A percentile compares a stretch with the other conserved stretches of the same genome.
These are phyloP conservation scores for Cytospora paraplurivora DNA, from an alignment of 2,329 filamentous ascomycete species.

Conservation along the genomic window DNA sequence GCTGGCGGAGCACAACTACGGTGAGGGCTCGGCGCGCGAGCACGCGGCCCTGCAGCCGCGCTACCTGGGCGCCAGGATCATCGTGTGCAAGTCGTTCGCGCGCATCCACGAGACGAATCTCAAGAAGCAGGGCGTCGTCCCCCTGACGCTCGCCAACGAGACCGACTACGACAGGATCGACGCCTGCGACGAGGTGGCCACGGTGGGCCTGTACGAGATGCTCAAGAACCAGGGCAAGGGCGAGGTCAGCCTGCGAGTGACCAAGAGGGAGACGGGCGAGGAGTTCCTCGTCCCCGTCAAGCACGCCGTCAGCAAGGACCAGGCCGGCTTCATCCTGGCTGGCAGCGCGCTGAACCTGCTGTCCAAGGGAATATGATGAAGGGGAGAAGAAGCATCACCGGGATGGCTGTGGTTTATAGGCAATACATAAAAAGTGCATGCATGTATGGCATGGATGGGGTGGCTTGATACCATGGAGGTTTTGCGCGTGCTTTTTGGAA, in stretches of 20 bases:
- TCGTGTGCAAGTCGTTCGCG: conserved; percentile 80
- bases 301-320: conserved; percentile 86
- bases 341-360: conserved; percentile 92
- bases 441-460: not conserved
- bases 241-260: conserved; percentile 68
- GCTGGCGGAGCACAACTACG: conserved; percentile 96
- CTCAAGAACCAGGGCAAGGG: conserved; percentile 77
- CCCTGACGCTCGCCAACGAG: conserved; percentile 86
- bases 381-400: not conserved
- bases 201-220: conserved; percentile 82
- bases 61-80: conserved; percentile 79
- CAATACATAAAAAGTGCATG: not conserved
- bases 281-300: conserved; percentile 73
- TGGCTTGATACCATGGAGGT: conserved; percentile 16
- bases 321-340: conserved; percentile 88
- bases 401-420: not conserved
- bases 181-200: conserved; percentile 81
- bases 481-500: conserved; percentile 2
- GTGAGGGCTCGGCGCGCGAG: conserved; percentile 83
- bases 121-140: conserved; percentile 96
- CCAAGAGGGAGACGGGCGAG: conserved; percentile 62
- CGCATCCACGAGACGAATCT: conserved; percentile 93
- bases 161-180: conserved; percentile 82
- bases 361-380: conserved; percentile 54
- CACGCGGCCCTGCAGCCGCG: conserved; percentile 85